Base-by-base conservation (phyloP, 805 yeast genomes). In the Wickerhamomyces kurtzmanii region DNA sequence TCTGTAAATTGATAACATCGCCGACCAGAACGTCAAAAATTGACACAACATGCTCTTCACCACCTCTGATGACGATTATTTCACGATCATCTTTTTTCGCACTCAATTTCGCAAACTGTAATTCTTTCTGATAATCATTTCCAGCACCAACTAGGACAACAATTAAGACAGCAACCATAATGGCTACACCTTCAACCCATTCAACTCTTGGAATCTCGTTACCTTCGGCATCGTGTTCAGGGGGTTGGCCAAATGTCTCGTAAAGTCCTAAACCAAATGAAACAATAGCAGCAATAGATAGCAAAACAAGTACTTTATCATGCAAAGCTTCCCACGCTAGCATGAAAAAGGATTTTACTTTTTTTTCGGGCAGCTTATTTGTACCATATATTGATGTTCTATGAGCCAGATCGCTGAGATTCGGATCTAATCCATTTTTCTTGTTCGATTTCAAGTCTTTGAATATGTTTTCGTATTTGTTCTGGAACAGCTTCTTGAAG, bases 161-260 rank as follows among this genome's bases (percentile, higher is more conserved):
- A 34, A 91, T 89, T 5, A 73, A 45, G 15, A 91, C 82, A 13
- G 99, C 99, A 4, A 80, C 80, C 41, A 91, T 71, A 48, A 91
- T 91, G 22, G 98, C 99, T 21, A 87, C 94, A 42, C 99, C 99
- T 61, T 91, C 99, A 26, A 93, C 95, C 96, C 97, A 91, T 45
- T 89, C 95, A 18, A 91, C 93, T 43, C 75, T 71, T 12, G 96
- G 96, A 31, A 75, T 52, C 13, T 72, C 62, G 14, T 72, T 64
- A 16, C 95, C 94, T 38, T 84, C 83, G 5, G 69, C 74, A 51
- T 89, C 96, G 42, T 69, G 70, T 46, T 72, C 74, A 0, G 83
- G 64, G 0, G 79, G 86, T 39, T 81, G 82, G 23, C 93, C 95
- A 57, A 86, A 80, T 2, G 94, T 76, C 55, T 91, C 94, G 51